A percentile compares a stretch with the other conserved stretches of the same genome.
Evolutionary conservation across 2,329 filamentous ascomycete species (phyloP).

Genomic region (Pleoardoris graminearum): DNA sequence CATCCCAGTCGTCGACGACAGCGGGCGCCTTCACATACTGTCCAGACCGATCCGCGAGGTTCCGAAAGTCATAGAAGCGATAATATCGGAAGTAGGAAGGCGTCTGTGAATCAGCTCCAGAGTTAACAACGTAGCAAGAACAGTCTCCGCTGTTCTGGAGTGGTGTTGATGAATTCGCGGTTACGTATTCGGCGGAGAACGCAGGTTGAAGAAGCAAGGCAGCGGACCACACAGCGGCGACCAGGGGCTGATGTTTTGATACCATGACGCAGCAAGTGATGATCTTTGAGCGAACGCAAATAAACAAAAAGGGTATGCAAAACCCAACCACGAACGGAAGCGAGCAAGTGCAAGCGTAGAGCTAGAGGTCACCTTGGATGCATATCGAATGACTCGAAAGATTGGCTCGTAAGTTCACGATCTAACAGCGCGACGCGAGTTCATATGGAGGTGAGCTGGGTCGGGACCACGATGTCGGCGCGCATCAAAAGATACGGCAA

Average conservation of each 20-base stretch:
- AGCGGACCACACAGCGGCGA: conserved; percentile 31
- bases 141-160: conserved; percentile 46
- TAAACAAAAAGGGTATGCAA: neutral
- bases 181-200: conserved; percentile 32
- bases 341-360: neutral
- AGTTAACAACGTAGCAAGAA: conserved; percentile 54
- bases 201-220: conserved; percentile 27
- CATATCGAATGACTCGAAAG: neutral
- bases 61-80: conserved; percentile 57
- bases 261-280: conserved; percentile 1
- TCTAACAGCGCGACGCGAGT: neutral
- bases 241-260: conserved; percentile 17
- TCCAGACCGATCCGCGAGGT: conserved; percentile 38
- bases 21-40: conserved; percentile 32
- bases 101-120: conserved; percentile 40
- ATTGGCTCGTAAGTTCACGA: neutral
- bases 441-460: conserved; percentile 6
- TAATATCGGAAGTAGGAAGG: conserved; percentile 56
- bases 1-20: conserved; percentile 28
- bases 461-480: neutral
- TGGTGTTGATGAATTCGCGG: conserved; percentile 31
- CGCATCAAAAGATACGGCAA: neutral
- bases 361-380: neutral
- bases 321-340: conserved; percentile 3
- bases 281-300: neutral